phyloP scores from a whole-genome alignment of 768 basidiomycete species.

The Mycena galericulata region DNA sequence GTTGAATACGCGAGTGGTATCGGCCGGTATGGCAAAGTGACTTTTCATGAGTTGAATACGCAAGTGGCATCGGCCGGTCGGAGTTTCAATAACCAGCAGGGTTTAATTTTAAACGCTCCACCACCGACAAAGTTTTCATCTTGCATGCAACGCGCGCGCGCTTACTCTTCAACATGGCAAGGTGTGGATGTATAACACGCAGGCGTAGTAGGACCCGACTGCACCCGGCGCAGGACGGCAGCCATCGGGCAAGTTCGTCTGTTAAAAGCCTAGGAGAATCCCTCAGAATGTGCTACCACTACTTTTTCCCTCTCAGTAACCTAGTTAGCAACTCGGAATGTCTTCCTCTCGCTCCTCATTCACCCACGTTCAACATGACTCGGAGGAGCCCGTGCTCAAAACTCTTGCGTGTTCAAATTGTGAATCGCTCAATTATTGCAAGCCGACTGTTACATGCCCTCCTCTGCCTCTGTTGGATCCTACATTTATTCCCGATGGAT shows the following conservation, averaged over 20 bases:
- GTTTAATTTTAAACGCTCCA: constrained; percentile 8
- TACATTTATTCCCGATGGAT: constrained; percentile 31
- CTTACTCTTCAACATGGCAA: no score
- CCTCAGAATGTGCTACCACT: background rate
- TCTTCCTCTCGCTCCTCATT: constrained; percentile 16
- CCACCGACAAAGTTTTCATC: background rate
- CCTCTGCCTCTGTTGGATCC: constrained; percentile 55
- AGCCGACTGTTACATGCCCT: background rate
- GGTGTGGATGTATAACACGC: no score
- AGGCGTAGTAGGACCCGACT: no score
- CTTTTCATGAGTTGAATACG: background rate
- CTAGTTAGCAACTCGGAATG: background rate
- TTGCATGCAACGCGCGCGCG: no score
- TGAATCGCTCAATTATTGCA: background rate
- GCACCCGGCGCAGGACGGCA: background rate
- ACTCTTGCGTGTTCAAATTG: no score
- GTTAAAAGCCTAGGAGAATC: background rate
- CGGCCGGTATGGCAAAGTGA: no score
- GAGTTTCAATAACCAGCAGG: background rate
- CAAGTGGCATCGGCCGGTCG: background rate
- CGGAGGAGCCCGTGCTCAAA: background rate
- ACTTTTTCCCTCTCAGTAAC: no score
- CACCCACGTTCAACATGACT: constrained; percentile 17
- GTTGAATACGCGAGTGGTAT: no score
- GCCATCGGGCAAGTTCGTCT: background rate